Base-by-base conservation (phyloP, 2,329 filamentous ascomycete species). In the Ophiostoma fasciatum region DNA sequence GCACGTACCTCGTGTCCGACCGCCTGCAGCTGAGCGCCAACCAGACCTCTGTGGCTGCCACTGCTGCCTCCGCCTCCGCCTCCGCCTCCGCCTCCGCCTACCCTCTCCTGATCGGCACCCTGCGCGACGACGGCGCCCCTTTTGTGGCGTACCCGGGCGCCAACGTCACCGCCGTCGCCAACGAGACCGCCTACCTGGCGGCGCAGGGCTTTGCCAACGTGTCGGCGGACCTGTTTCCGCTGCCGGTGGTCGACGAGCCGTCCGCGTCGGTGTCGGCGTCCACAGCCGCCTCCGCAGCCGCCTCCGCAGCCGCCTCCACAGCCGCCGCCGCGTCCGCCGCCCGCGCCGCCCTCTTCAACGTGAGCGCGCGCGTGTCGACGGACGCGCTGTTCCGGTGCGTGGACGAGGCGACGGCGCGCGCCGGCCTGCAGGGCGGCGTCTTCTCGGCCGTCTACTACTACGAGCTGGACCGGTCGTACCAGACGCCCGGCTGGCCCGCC, bases 301-400 rank as follows among this genome's bases (percentile, higher is more conserved):
- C n/a, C n/a, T n/a, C n/a, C n/a, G n/a, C n/a, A n/a, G 13, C 6
- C 9, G 23, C 23, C 15, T 43, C 52, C 18, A 60, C 27, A 2
- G n/a, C 9, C 15, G 13, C 60, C 0, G 58, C 58, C 3, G 64
- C 66, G 34, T 73, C 65, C 46, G 39, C 48, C 36, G 63, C 69
- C 0, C 58, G 70, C 7, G 62, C 23, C 11, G 11, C 71, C 40
- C 57, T 71, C 3, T 75, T 67, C 58, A 72, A 71, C 41, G 57
- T 67, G 23, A 62, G 62, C 15, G 56, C 65, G 7, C 65, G 65
- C 6, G 56, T 75, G 28, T 62, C 67, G 3, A 75, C 71, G 3
- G 71, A 76, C 49, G 66, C 61, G 35, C 62, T 64, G 8, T 75
- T 74, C 57, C 64, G 70, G 38, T 77, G 72, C 49, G 54, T 69